phyloP scores from a whole-genome alignment of 805 yeast species.

The Jamesozyma lodderae region DNA sequence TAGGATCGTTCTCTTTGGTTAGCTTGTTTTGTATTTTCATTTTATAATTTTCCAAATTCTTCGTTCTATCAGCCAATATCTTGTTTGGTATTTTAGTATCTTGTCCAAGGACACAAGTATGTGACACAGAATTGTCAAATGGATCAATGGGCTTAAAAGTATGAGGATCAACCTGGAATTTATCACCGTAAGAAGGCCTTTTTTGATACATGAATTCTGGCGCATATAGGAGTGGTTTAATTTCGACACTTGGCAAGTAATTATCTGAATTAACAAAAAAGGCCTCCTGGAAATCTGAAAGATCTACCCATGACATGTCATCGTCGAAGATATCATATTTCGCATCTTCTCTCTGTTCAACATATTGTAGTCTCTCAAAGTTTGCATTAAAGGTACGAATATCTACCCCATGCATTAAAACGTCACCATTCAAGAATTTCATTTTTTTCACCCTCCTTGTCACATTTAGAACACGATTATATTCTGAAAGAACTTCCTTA shows the following conservation, averaged over 20 bases:
- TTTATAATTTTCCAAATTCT: slow-evolving; percentile 33
- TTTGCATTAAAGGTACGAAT: slow-evolving; percentile 45
- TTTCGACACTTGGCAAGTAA: slow-evolving; percentile 36
- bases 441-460: slow-evolving; percentile 43
- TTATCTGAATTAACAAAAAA: slow-evolving; percentile 34
- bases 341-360: slow-evolving; percentile 13
- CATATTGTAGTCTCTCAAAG: slow-evolving; percentile 29
- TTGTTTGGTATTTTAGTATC: slow-evolving; percentile 16
- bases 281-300: slow-evolving; percentile 52
- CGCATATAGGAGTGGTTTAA: slow-evolving; percentile 56
- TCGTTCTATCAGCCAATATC: slow-evolving; percentile 15
- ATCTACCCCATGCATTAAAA: slow-evolving; percentile 47
- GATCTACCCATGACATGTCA: slow-evolving; percentile 54
- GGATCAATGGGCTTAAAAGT: slow-evolving; percentile 33
- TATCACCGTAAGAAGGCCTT: slow-evolving; percentile 44
- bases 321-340: slow-evolving; percentile 39
- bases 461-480: slow-evolving; percentile 38
- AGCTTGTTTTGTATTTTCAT: slow-evolving; percentile 36
- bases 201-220: slow-evolving; percentile 64
- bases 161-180: slow-evolving; percentile 32
- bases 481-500: slow-evolving; percentile 38
- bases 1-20: slow-evolving; percentile 12
- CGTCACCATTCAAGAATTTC: slow-evolving; percentile 60
- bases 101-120: slow-evolving; percentile 44
- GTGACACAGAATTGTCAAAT: slow-evolving; percentile 49